A percentile compares a stretch with the other conserved stretches of the same genome.
Conservation (phyloP, 75 land plant species). For the Sequoiadendron giganteum region DNA sequence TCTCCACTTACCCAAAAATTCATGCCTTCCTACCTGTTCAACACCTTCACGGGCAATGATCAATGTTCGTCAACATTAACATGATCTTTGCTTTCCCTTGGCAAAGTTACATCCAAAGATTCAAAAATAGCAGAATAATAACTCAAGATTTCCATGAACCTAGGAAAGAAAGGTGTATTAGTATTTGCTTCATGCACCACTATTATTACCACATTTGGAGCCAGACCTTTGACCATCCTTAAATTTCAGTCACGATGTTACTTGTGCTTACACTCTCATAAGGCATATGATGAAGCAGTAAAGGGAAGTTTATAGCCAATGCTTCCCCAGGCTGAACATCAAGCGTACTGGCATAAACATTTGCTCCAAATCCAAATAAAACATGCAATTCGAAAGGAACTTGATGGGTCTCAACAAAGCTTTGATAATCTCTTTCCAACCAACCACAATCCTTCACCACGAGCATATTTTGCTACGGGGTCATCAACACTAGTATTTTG, state of each 20-base stretch:
- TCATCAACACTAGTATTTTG: slow-evolving; percentile 57
- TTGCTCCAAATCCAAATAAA: slow-evolving; percentile 27
- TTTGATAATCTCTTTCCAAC: no score
- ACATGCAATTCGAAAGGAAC: slow-evolving; percentile 46
- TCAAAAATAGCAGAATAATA: no score
- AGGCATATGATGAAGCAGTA: slow-evolving; percentile 73
- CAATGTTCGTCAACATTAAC: no score
- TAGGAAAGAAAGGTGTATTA: slow-evolving; percentile 57
- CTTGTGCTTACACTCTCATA: slow-evolving; percentile 58
- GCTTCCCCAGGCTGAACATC: slow-evolving; percentile 53
- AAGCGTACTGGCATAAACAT: slow-evolving; percentile 41
- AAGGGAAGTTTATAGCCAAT: slow-evolving; percentile 50
- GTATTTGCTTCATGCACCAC: slow-evolving; percentile 74
- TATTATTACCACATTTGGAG: slow-evolving; percentile 43
- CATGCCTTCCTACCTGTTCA: no score
- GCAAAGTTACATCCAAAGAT: no score
- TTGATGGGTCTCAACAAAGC: slow-evolving; percentile 33
- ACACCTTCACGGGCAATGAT: no score
- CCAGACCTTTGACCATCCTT: no score
- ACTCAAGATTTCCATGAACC: no score
- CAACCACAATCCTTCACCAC: slow-evolving; percentile 32
- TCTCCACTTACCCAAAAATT: no score
- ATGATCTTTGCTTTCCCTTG: no score
- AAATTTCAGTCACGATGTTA: slow-evolving; percentile 61
- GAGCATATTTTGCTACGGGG: slow-evolving; percentile 25